A percentile compares a stretch with the other conserved stretches of the same genome.
phyloP scores from a whole-genome alignment of 352 stramenopile genomes.

The Pythium dissimile region DNA sequence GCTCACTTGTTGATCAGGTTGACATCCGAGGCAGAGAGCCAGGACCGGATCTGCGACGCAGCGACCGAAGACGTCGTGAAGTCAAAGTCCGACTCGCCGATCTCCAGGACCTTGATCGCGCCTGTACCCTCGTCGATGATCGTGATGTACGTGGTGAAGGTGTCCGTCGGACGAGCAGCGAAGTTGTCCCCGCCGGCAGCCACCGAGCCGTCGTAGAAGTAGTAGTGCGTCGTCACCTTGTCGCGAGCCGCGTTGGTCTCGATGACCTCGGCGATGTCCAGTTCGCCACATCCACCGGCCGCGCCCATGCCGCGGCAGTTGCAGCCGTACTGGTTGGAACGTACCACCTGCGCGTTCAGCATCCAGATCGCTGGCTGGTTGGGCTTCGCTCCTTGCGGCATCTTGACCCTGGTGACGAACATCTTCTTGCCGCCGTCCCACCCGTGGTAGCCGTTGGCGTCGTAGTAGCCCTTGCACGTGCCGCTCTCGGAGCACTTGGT shows the following conservation, averaged over 20 bases:
- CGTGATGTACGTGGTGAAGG: slow-evolving; percentile 29
- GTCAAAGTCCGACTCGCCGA: slow-evolving; percentile 32
- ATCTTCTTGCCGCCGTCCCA: slow-evolving; percentile 76
- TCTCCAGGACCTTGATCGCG: slow-evolving; percentile 34
- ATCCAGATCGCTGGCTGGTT: slow-evolving; percentile 75
- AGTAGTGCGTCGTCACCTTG: slow-evolving; percentile 71
- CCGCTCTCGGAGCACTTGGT: slow-evolving; percentile 35
- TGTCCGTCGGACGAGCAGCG: slow-evolving; percentile 23
- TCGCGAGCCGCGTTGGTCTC: slow-evolving; percentile 51
- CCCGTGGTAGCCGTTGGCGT: slow-evolving; percentile 61
- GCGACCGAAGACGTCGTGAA: slow-evolving; percentile 20
- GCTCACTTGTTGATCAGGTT: slow-evolving; percentile 13
- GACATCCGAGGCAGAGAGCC: slow-evolving; percentile 14
- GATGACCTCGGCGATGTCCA: slow-evolving; percentile 72
- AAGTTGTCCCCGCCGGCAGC: slow-evolving; percentile 35
- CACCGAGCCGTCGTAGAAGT: slow-evolving; percentile 58
- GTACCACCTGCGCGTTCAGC: slow-evolving; percentile 67
- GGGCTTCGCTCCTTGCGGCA: slow-evolving; percentile 34
- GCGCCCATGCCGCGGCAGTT: slow-evolving; percentile 60
- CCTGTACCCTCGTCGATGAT: slow-evolving; percentile 30
- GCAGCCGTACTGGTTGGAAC: slow-evolving; percentile 66
- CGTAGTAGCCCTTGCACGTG: slow-evolving; percentile 64
- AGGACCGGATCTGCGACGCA: slow-evolving; percentile 14
- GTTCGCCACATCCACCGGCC: slow-evolving; percentile 60
- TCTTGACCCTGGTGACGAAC: slow-evolving; percentile 71